Conservation (phyloP, 768 basidiomycete genomes). For the Russula emetica region DNA sequence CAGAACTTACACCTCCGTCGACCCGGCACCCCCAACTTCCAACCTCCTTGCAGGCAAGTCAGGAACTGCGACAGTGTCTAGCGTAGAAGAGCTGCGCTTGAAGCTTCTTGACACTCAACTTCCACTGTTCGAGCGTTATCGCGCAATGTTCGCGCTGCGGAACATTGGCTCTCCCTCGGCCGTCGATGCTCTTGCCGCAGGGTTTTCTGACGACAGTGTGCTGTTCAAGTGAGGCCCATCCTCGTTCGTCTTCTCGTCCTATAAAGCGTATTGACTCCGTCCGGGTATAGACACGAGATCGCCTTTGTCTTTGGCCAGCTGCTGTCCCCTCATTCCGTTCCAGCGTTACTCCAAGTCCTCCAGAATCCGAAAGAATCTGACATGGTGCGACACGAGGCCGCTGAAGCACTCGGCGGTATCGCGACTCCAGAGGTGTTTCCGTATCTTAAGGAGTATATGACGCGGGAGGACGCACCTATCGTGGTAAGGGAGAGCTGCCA, state of each 20-base stretch:
- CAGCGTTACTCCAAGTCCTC: slow-evolving; percentile 77
- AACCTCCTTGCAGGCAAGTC: slow-evolving; percentile 52
- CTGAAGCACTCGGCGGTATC: slow-evolving; percentile 97
- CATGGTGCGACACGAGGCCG: slow-evolving; percentile 98
- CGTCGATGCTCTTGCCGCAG: slow-evolving; percentile 85
- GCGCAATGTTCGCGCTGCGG: slow-evolving; percentile 96
- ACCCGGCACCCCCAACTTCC: slow-evolving; percentile 82
- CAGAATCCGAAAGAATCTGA: slow-evolving; percentile 69
- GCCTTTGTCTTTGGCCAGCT: slow-evolving; percentile 98
- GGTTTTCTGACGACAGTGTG: slow-evolving; percentile 84
- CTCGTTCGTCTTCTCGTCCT: neutral
- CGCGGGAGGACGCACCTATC: slow-evolving; percentile 68
- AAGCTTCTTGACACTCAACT: slow-evolving; percentile 62
- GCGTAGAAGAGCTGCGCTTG: slow-evolving; percentile 51
- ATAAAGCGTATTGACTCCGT: neutral
- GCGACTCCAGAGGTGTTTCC: slow-evolving; percentile 88
- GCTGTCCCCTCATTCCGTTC: slow-evolving; percentile 82
- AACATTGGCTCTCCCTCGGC: slow-evolving; percentile 86
- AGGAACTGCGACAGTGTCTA: slow-evolving; percentile 45
- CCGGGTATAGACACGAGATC: slow-evolving; percentile 76
- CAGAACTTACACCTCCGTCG: slow-evolving; percentile 77
- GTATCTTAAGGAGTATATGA: slow-evolving; percentile 81
- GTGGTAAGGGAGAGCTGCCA: slow-evolving; percentile 96
- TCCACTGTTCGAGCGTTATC: slow-evolving; percentile 87
- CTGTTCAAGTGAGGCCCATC: slow-evolving; percentile 75